A percentile compares a stretch with the other conserved stretches of the same genome.
Conservation (phyloP, 805 yeast genomes). For the Huiozyma sinensis region DNA sequence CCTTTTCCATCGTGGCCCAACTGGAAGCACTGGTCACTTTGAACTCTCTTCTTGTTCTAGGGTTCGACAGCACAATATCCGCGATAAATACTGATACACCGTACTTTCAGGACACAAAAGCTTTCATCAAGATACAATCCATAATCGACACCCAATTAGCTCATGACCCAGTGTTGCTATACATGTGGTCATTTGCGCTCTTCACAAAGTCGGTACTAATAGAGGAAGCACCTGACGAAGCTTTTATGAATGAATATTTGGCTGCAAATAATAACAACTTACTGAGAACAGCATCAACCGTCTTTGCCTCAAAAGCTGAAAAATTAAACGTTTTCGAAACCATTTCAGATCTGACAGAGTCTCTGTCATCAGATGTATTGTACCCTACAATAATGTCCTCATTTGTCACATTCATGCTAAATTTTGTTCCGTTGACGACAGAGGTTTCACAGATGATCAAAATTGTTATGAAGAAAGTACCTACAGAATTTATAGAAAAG, state of each 20-base stretch:
- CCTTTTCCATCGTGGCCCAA: conserved; percentile 1
- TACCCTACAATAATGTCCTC: conserved; percentile 37
- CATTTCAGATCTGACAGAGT: conserved; percentile 32
- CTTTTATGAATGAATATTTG: conserved; percentile 7
- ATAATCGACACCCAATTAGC: conserved; percentile 6
- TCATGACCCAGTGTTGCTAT: conserved; percentile 40
- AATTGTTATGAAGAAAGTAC: conserved; percentile 23
- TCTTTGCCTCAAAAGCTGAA: conserved; percentile 31
- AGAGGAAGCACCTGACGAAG: background rate
- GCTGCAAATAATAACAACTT: background rate
- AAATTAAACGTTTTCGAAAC: conserved; percentile 37
- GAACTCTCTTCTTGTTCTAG: conserved; percentile 43
- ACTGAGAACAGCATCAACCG: conserved; percentile 4
- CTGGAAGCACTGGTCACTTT: conserved; percentile 10
- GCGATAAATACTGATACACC: conserved; percentile 29
- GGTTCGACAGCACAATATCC: conserved; percentile 42
- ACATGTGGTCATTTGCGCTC: conserved; percentile 56
- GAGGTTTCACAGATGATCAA: conserved; percentile 25
- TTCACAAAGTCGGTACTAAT: conserved; percentile 35
- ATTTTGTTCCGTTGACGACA: conserved; percentile 39
- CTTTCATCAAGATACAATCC: conserved; percentile 33
- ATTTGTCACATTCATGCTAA: conserved; percentile 27
- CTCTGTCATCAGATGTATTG: conserved; percentile 39
- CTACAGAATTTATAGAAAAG: conserved; percentile 31
- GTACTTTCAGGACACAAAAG: conserved; percentile 31